Conservation (phyloP, 2,329 filamentous ascomycete species). For the Alternaria incomplexa region DNA sequence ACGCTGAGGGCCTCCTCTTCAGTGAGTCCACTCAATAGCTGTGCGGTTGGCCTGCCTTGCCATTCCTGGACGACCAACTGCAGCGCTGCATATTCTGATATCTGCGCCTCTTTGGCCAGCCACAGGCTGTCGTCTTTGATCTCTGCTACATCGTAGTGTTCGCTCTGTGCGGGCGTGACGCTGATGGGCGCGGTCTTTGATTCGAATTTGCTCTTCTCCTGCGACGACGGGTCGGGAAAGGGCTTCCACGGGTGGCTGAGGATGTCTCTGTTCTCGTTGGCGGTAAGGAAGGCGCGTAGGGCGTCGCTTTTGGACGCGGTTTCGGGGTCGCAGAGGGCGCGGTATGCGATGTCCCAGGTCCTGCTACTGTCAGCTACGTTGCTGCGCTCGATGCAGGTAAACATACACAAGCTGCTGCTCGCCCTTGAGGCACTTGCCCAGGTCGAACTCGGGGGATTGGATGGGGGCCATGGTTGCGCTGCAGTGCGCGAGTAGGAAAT, state of each 20-base stretch:
- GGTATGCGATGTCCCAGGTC: slow-evolving; percentile 64
- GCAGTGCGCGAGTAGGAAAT: slow-evolving; percentile 35
- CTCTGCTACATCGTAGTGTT: slow-evolving; percentile 74
- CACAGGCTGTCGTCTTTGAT: slow-evolving; percentile 87
- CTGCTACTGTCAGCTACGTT: slow-evolving; percentile 56
- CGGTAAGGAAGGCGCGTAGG: slow-evolving; percentile 72
- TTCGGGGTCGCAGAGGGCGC: slow-evolving; percentile 60
- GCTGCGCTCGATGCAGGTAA: slow-evolving; percentile 12
- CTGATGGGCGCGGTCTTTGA: slow-evolving; percentile 88
- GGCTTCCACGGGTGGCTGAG: slow-evolving; percentile 72
- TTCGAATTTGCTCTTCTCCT: slow-evolving; percentile 75
- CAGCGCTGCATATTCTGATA: slow-evolving; percentile 83
- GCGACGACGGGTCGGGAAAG: slow-evolving; percentile 67
- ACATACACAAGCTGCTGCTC: slow-evolving; percentile 80
- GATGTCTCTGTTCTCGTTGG: slow-evolving; percentile 70
- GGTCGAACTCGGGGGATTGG: slow-evolving; percentile 64
- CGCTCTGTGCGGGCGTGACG: slow-evolving; percentile 70
- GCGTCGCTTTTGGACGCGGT: slow-evolving; percentile 41
- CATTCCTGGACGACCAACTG: slow-evolving; percentile 82
- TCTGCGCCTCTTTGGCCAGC: slow-evolving; percentile 77
- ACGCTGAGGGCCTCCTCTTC: slow-evolving; percentile 79
- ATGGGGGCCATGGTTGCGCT: slow-evolving; percentile 48
- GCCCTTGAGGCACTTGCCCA: slow-evolving; percentile 84
- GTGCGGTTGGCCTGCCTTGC: slow-evolving; percentile 76
- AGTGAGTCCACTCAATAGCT: slow-evolving; percentile 74